Evolutionary conservation across 371 early-diverging fungal species (phyloP).

Genomic region (Mortierella sp.): DNA sequence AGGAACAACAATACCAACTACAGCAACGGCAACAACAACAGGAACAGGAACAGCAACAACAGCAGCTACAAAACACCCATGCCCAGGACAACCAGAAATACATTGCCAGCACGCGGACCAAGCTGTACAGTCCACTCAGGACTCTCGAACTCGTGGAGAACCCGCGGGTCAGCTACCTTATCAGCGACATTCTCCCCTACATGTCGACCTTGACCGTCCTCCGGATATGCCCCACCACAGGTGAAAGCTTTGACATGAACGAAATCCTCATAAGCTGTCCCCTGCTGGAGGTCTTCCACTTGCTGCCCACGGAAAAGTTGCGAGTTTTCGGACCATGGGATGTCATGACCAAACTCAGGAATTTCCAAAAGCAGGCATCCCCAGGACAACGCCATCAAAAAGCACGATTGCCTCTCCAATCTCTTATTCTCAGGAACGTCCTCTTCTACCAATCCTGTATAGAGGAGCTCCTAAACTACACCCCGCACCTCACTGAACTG

Average conservation of each 20-base stretch:
- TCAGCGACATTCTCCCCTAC: slow-evolving; percentile 6
- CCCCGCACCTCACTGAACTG: slow-evolving; percentile 1
- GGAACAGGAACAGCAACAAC: neutral
- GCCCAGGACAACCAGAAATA: neutral
- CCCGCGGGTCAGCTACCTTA: slow-evolving; percentile 9
- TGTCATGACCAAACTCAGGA: neutral
- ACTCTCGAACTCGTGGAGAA: slow-evolving; percentile 5
- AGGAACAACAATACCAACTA: neutral
- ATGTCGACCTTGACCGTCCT: slow-evolving; percentile 10
- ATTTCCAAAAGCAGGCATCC: neutral
- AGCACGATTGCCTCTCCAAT: neutral
- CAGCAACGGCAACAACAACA: no score
- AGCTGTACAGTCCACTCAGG: slow-evolving; percentile 1
- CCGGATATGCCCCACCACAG: neutral
- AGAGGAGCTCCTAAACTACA: neutral
- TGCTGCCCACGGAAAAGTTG: neutral
- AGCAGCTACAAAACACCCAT: no score
- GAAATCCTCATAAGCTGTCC: slow-evolving; percentile 2
- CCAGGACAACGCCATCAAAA: neutral
- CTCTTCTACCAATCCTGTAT: neutral
- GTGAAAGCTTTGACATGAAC: slow-evolving; percentile 6
- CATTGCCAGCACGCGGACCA: neutral
- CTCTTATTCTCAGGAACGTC: slow-evolving; percentile 17
- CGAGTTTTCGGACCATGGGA: slow-evolving; percentile 8
- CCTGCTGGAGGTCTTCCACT: neutral